Base-by-base conservation (phyloP, 202 grass and related monocot species). In the Elaeis oleifera region DNA sequence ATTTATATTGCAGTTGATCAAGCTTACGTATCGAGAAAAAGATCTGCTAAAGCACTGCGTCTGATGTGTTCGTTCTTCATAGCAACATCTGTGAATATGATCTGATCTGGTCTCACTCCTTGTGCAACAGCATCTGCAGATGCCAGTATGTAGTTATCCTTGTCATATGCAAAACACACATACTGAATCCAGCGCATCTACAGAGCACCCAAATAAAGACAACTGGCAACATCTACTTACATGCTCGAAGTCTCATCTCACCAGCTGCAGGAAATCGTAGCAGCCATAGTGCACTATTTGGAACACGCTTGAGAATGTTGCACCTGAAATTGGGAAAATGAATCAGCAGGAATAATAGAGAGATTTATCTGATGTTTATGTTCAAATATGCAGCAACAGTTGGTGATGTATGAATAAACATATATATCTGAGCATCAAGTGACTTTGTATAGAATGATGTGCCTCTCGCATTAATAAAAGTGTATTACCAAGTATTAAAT, bases 11-110 rank as follows among this genome's bases (percentile, higher is more conserved):
- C 13, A 18, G 26, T 24, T 39, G 18, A 69, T 18, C n/a, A 14
- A 53, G 32, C 88, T 63, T 73, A 94, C 88, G 88, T 99, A 69
- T 99, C 94, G 55, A 99, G 85, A 63, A 89, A 99, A 82, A 99
- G 88, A 60, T 99, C 88, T 54, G 94, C 94, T 54, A 94, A 83
- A 61, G 79, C 65, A 72, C 94, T 89, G 32, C 94, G 89, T 52
- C 80, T 68, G 53, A 99, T 99, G 69, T 99, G 94, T 66, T 99
- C 94, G 59, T 86, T 85, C 71, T 99, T 99, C 69, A 90, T 71
- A 52, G 94, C 94, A 67, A 99, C 94, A 22, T 99, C 94, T 16
- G 94, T 99, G 72, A 99, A 99, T 72, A 99, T 78, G 58, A 99
- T 99, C 76, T 86, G 88, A 48, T 92, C 82, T 60, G 88, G 58